Percentiles rank a stretch among this genome's conserved stretches.
Conservation (phyloP, 1,284 basidiomycete species). For the Malassezia sympodialis region DNA sequence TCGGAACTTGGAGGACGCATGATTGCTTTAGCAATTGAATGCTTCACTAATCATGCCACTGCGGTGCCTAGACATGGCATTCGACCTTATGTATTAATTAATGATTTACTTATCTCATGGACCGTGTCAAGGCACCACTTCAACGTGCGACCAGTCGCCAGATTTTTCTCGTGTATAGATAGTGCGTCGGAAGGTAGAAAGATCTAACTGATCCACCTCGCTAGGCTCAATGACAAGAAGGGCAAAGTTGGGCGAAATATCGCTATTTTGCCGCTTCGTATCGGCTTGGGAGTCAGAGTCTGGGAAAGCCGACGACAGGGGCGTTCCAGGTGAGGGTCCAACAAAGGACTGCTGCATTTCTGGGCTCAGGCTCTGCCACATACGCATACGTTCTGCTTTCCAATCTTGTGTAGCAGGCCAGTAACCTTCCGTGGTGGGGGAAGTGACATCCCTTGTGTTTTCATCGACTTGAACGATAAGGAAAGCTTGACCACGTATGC, state of each 20-base stretch:
- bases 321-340: constrained; percentile 5
- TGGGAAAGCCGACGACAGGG: background rate
- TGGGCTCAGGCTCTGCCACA: constrained; percentile 4
- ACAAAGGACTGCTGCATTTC: background rate
- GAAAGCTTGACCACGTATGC: constrained; percentile 9
- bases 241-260: constrained; percentile 6
- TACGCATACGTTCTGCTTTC: constrained; percentile 6
- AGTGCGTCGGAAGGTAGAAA: background rate
- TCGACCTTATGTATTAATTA: background rate
- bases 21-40: background rate
- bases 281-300: background rate
- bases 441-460: background rate
- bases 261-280: background rate
- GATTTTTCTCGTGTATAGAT: background rate
- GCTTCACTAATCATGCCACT: background rate
- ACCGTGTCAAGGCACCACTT: constrained; percentile 5
- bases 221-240: constrained; percentile 12
- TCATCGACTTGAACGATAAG: background rate
- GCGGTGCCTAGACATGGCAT: background rate
- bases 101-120: background rate
- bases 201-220: constrained; percentile 11
- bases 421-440: background rate
- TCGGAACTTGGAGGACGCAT: constrained; percentile 17
- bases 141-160: background rate
- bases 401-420: background rate